Conservation (phyloP, 176 grass and related monocot species). For the Avena sativa region DNA sequence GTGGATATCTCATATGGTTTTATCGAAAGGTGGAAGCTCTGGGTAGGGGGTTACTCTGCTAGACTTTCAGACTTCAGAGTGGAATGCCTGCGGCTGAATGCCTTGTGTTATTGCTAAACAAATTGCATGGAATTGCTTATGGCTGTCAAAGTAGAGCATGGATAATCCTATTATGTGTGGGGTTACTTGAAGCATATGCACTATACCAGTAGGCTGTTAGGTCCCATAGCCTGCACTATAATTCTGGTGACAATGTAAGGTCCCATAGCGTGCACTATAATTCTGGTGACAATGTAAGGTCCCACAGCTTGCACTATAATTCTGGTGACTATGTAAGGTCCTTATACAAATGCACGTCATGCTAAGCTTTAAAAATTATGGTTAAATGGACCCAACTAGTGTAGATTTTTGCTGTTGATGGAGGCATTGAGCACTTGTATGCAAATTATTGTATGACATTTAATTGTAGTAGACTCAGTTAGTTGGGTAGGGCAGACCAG, state of each 20-base stretch:
- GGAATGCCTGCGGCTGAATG: not conserved
- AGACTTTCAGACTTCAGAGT: not conserved
- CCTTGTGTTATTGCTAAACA: constrained; percentile 6
- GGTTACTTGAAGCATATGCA: not conserved
- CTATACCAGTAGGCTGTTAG: not conserved
- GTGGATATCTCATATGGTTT: not conserved
- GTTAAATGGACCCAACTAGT: not conserved
- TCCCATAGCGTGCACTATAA: not conserved
- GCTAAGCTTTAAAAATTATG: not conserved
- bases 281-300: not conserved
- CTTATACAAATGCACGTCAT: not conserved
- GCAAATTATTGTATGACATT: not conserved
- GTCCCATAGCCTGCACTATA: not conserved
- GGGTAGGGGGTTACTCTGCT: not conserved
- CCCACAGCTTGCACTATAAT: not conserved
- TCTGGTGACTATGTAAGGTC: not conserved
- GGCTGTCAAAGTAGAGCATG: not conserved
- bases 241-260: not conserved
- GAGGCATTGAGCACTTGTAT: not conserved
- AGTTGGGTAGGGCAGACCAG: not conserved
- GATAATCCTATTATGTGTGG: not conserved
- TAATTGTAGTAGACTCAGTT: not conserved
- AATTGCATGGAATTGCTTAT: not conserved
- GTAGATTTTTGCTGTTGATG: constrained; percentile 3
- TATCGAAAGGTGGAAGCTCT: not conserved